Evolutionary conservation across 257 asterid species (phyloP), one percentile per base, ranked within the genome.

Genomic region (Euphrasia confusa): DNA sequence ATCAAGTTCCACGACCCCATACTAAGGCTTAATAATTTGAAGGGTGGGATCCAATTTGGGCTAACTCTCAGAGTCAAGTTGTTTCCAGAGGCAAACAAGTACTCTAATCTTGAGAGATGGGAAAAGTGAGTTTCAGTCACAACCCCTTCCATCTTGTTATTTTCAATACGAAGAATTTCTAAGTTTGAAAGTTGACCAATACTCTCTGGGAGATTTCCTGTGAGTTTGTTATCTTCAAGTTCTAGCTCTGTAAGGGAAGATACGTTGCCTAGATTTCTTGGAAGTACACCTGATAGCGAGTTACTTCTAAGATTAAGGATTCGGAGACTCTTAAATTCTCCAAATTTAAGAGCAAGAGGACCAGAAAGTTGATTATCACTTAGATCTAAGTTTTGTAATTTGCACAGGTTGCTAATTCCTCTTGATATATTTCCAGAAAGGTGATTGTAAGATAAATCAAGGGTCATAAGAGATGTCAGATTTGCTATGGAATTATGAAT

Each of bases 51-150:
- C 24, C 24, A 21, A 21, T 21, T 21, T 21, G 24, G 24, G 24
- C 24, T 21, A 21, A 21, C 24, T 21, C 1, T 21, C 24, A 21
- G 24, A 21, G 24, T 78, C 47, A 81, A 28, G 32, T 28, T 59
- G n/a, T 67, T 81, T 9, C 61, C 28, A 40, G 74, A 54, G 4
- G 72, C 79, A 4, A 0, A 0, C 1, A 80, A 39, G 0, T 0
- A 0, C 6, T 0, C 10, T 54, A 77, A 42, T 5, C 64, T 69
- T 10, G 82, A 71, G 50, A 80, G 76, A 47, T 72, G 72, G 18
- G 50, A 61, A 42, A 80, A 73, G 50, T 72, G 75, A 3, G 10
- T 66, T 37, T 75, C 74, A 1, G 70, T 66, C 47, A 81, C 72
- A 11, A 68, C 27, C 17, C 84, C 84, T 68, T 63, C 69, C 15